phyloP scores from a whole-genome alignment of 345 rosid genomes.

The Mangifera indica region DNA sequence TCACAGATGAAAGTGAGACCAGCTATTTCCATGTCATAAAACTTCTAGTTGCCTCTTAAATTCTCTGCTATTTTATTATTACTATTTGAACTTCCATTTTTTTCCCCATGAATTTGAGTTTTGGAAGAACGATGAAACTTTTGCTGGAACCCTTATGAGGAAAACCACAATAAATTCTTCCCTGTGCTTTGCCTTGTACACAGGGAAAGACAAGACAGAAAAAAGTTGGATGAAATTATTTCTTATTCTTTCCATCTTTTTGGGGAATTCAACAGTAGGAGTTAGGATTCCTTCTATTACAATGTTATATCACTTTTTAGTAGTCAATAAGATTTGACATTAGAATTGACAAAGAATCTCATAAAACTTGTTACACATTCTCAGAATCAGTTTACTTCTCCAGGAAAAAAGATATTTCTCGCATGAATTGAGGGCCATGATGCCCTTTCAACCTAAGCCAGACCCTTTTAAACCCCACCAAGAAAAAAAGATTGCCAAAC shows the following conservation, averaged over 20 bases:
- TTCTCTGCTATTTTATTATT: background rate
- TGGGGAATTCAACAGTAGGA: background rate
- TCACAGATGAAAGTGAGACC: constrained; percentile 26
- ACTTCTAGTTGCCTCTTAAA: background rate
- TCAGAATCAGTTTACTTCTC: background rate
- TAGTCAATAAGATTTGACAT: background rate
- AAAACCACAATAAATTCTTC: background rate
- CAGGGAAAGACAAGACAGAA: background rate
- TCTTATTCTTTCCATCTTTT: background rate
- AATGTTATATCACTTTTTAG: background rate
- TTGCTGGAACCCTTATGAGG: constrained; percentile 1
- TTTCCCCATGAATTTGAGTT: constrained; percentile 6
- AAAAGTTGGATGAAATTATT: background rate
- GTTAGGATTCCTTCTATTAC: constrained; percentile 2
- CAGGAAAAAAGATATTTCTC: background rate
- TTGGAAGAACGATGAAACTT: background rate
- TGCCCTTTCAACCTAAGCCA: background rate
- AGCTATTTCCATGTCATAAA: constrained; percentile 10
- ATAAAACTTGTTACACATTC: background rate
- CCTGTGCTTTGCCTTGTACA: constrained; percentile 8
- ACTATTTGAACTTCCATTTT: background rate
- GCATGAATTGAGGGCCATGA: background rate
- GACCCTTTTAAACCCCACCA: background rate
- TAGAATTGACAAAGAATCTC: background rate
- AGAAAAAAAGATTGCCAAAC: constrained; percentile 1